Evolutionary conservation across 345 rosid species (phyloP).

Genomic region (Heritiera fomes): DNA sequence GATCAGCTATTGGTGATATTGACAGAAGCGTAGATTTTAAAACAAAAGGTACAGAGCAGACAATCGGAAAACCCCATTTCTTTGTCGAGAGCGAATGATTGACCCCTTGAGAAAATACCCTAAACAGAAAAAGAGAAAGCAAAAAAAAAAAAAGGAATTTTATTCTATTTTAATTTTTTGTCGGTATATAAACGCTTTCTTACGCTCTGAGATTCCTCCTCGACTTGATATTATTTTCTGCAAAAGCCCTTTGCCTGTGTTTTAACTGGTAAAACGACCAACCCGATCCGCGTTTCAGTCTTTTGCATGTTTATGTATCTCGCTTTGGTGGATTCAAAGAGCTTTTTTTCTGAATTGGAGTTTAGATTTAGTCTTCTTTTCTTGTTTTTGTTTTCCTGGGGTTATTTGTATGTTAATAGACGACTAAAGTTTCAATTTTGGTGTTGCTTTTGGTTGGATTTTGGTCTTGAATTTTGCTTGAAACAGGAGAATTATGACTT

Average conservation of each 20-base stretch:
- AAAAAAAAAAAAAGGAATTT: neutral
- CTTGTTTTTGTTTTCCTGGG: neutral
- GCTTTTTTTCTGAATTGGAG: neutral
- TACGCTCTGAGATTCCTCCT: neutral
- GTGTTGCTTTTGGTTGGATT: neutral
- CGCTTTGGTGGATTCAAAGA: neutral
- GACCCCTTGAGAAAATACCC: neutral
- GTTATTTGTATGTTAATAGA: neutral
- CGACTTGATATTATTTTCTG: neutral
- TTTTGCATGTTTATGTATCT: neutral
- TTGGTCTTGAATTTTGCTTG: neutral
- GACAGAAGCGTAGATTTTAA: neutral
- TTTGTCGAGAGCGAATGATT: neutral
- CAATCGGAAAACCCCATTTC: neutral
- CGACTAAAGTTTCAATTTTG: neutral
- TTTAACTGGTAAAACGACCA: slow-evolving; percentile 1
- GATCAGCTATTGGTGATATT: neutral
- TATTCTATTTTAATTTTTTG: neutral
- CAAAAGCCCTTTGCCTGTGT: slow-evolving; percentile 11
- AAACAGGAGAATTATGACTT: neutral
- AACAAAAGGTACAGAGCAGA: neutral
- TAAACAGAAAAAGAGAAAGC: neutral
- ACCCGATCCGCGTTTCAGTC: neutral
- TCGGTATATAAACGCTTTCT: neutral
- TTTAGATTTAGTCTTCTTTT: neutral